phyloP scores from a whole-genome alignment of 2,329 filamentous ascomycete genomes.

The Pseudonectria buxi region DNA sequence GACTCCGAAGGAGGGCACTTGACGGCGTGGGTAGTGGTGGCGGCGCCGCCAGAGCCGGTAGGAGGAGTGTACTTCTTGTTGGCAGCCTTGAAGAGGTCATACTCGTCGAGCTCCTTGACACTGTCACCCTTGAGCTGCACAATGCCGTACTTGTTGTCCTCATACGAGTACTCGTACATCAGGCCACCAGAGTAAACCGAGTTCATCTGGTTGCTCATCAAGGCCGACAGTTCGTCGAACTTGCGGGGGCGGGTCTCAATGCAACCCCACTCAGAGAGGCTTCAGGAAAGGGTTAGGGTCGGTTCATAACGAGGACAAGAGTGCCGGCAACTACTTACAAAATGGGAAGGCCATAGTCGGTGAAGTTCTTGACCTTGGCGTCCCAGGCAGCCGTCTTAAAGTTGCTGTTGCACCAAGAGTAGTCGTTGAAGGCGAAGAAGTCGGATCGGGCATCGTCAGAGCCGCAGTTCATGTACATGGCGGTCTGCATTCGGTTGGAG shows the following conservation, averaged over 20 bases:
- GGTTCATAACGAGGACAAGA: conserved; percentile 1
- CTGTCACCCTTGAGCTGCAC: conserved; percentile 54
- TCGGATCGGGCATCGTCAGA: conserved; percentile 76
- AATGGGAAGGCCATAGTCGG: conserved; percentile 78
- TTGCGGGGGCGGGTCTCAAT: conserved; percentile 65
- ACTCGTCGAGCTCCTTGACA: conserved; percentile 56
- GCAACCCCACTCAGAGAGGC: conserved; percentile 91
- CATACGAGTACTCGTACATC: conserved; percentile 88
- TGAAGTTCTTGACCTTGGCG: conserved; percentile 81
- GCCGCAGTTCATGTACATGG: conserved; percentile 91
- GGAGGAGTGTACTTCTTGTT: conserved; percentile 44
- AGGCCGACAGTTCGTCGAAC: conserved; percentile 70
- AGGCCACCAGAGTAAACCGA: conserved; percentile 89
- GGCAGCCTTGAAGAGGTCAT: conserved; percentile 44
- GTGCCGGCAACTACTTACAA: conserved; percentile 45
- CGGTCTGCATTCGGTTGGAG: conserved; percentile 79
- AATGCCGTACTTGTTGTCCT: conserved; percentile 73
- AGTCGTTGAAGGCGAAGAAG: conserved; percentile 87
- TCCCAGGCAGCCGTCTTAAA: conserved; percentile 73
- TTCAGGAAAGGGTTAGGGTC: conserved; percentile 8
- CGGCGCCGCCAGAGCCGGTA: conserved; percentile 43
- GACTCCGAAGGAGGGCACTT: conserved; percentile 43
- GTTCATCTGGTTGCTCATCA: conserved; percentile 83
- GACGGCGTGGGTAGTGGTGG: conserved; percentile 38
- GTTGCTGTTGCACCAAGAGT: conserved; percentile 74